phyloP scores from a whole-genome alignment of 805 yeast species.

The Grigorovia humatica region DNA sequence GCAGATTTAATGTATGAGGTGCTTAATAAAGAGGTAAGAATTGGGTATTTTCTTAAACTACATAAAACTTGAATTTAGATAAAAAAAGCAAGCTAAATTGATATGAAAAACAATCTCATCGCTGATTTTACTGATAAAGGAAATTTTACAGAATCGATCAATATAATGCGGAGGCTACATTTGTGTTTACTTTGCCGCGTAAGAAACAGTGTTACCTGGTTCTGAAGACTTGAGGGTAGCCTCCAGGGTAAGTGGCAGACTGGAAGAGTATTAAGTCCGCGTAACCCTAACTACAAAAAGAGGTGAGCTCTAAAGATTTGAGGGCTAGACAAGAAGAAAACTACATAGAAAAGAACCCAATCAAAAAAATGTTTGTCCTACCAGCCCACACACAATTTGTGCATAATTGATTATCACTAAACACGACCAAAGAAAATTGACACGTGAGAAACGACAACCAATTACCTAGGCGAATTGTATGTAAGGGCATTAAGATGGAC shows the following conservation, averaged over 20 bases:
- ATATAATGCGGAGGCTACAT: no score
- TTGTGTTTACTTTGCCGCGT: not conserved
- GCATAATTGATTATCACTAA: not conserved
- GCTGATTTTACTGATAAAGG: not conserved
- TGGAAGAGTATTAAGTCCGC: no score
- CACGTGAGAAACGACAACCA: not conserved
- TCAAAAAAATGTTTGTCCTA: slow-evolving; percentile 40
- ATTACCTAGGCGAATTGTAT: slow-evolving; percentile 10
- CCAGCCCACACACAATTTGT: slow-evolving; percentile 48
- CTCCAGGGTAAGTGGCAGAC: no score
- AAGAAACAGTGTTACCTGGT: no score
- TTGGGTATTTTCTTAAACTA: no score
- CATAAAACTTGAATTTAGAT: no score
- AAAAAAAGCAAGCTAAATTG: not conserved
- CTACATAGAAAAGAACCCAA: not conserved
- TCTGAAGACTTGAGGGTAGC: no score
- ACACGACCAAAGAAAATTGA: not conserved
- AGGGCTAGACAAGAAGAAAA: not conserved
- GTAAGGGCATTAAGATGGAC: slow-evolving; percentile 66
- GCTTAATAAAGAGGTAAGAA: no score
- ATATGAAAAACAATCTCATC: not conserved
- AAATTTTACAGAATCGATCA: not conserved
- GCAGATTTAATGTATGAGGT: no score
- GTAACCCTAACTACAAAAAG: not conserved
- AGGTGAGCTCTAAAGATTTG: no score